Evolutionary conservation across 2,329 filamentous ascomycete genomes (phyloP).

Genomic region (Rhynchosporium graminicola): DNA sequence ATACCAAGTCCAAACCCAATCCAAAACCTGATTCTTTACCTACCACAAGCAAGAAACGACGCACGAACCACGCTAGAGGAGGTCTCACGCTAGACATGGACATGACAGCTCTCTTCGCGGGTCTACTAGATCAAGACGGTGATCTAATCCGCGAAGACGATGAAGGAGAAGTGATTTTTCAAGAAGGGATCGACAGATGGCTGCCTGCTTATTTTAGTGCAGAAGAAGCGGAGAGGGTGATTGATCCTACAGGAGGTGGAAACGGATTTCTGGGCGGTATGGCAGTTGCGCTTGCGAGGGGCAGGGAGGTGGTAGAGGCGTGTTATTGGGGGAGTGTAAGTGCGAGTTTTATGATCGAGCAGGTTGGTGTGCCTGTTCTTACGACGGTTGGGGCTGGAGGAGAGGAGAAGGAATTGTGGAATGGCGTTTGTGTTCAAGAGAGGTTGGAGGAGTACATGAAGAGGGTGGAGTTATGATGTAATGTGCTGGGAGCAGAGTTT

Average conservation of each 20-base stretch:
- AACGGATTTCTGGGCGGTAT: constrained; percentile 80
- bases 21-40: constrained; percentile 5
- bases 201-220: constrained; percentile 71
- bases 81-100: constrained; percentile 61
- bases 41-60: constrained; percentile 28
- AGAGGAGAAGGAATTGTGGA: constrained; percentile 57
- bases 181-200: constrained; percentile 64
- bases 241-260: constrained; percentile 94
- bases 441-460: constrained; percentile 52
- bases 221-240: constrained; percentile 51
- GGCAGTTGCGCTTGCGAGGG: constrained; percentile 59
- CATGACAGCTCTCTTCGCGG: constrained; percentile 63
- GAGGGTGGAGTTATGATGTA: constrained; percentile 10
- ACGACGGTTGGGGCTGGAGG: constrained; percentile 40
- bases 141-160: constrained; percentile 50
- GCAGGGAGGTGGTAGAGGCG: constrained; percentile 65
- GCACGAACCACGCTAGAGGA: constrained; percentile 45
- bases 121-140: constrained; percentile 55
- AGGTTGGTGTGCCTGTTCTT: constrained; percentile 77
- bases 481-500: too few species aligned
- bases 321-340: constrained; percentile 78
- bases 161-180: constrained; percentile 50
- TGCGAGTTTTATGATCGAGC: constrained; percentile 92
- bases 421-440: constrained; percentile 54
- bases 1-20: too few species aligned